These are phyloP conservation scores for Cladophialophora yegresii DNA, from an alignment of 2,329 filamentous ascomycete species.

Conservation along the genomic window DNA sequence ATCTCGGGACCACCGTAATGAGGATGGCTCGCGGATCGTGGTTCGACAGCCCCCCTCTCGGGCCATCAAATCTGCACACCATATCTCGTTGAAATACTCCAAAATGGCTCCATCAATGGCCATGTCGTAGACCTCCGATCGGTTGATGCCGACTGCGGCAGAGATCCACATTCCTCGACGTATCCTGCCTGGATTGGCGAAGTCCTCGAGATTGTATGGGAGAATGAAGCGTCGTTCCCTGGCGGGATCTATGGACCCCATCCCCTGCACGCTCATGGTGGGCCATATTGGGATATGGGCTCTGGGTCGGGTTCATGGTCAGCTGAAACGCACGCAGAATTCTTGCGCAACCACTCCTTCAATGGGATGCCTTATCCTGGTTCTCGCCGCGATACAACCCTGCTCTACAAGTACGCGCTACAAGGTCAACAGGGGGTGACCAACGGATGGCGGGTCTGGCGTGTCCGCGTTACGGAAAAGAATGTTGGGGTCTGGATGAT, in stretches of 20 bases:
- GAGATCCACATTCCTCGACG: slow-evolving; percentile 42
- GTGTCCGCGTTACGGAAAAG: slow-evolving; percentile 50
- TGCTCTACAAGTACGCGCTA: slow-evolving; percentile 57
- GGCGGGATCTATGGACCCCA: slow-evolving; percentile 44
- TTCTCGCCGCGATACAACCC: slow-evolving; percentile 51
- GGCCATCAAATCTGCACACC: slow-evolving; percentile 40
- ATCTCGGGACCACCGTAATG: slow-evolving; percentile 25
- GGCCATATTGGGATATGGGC: slow-evolving; percentile 51
- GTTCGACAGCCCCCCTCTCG: slow-evolving; percentile 25
- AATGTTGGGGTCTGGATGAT: slow-evolving; percentile 55
- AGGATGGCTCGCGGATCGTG: slow-evolving; percentile 41
- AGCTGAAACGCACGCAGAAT: slow-evolving; percentile 46
- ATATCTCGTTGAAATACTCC: slow-evolving; percentile 53
- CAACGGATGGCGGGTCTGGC: slow-evolving; percentile 64
- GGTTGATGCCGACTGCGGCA: slow-evolving; percentile 46
- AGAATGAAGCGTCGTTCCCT: slow-evolving; percentile 41
- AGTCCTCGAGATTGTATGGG: slow-evolving; percentile 50
- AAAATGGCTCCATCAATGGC: slow-evolving; percentile 39
- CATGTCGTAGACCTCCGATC: slow-evolving; percentile 45
- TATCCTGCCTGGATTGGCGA: slow-evolving; percentile 46
- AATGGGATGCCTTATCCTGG: slow-evolving; percentile 20
- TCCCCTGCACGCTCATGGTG: slow-evolving; percentile 53
- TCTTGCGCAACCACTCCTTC: slow-evolving; percentile 38
- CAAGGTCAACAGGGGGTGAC: slow-evolving; percentile 46
- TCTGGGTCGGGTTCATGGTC: slow-evolving; percentile 52